Evolutionary conservation across 768 basidiomycete genomes (phyloP).

Genomic region (Boletellus emodensis): DNA sequence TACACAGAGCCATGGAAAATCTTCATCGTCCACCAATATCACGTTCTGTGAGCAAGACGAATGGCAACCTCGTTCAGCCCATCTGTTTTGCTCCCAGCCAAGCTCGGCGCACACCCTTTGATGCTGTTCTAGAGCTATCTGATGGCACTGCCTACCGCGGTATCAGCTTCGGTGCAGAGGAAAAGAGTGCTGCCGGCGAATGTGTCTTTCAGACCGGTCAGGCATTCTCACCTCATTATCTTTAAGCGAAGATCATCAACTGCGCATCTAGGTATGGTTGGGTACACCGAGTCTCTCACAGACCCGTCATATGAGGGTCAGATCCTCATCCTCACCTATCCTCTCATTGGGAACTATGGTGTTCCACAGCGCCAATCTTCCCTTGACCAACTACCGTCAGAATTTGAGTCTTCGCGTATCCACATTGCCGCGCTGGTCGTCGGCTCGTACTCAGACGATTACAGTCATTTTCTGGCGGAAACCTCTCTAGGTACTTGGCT

Average conservation of each 20-base stretch:
- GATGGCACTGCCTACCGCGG: constrained; percentile 89
- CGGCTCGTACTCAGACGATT: constrained; percentile 90
- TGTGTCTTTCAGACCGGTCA: constrained; percentile 99
- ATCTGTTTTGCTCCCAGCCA: constrained; percentile 32
- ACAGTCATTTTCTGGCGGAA: constrained; percentile 89
- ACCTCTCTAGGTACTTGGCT: constrained; percentile 91
- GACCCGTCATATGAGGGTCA: constrained; percentile 99
- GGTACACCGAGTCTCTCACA: constrained; percentile 96
- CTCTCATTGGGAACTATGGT: constrained; percentile 95
- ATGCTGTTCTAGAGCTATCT: constrained; percentile 81
- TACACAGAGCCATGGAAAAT: constrained; percentile 14
- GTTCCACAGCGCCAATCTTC: constrained; percentile 66
- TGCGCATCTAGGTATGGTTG: constrained; percentile 82
- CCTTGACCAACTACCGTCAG: constrained; percentile 55
- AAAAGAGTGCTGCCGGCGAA: constrained; percentile 91
- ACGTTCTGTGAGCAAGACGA: constrained; percentile 40
- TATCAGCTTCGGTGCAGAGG: constrained; percentile 89
- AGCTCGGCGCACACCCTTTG: constrained; percentile 28
- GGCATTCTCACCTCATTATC: constrained; percentile 26
- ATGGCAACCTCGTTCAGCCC: constrained; percentile 33
- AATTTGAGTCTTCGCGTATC: constrained; percentile 94
- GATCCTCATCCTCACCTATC: constrained; percentile 96
- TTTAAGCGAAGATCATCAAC: constrained; percentile 13
- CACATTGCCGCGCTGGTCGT: constrained; percentile 91
- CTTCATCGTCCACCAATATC: constrained; percentile 41